These are phyloP conservation scores for Exophiala phaeomuriformis DNA, from an alignment of 2,329 filamentous ascomycete genomes.

Conservation along the genomic window DNA sequence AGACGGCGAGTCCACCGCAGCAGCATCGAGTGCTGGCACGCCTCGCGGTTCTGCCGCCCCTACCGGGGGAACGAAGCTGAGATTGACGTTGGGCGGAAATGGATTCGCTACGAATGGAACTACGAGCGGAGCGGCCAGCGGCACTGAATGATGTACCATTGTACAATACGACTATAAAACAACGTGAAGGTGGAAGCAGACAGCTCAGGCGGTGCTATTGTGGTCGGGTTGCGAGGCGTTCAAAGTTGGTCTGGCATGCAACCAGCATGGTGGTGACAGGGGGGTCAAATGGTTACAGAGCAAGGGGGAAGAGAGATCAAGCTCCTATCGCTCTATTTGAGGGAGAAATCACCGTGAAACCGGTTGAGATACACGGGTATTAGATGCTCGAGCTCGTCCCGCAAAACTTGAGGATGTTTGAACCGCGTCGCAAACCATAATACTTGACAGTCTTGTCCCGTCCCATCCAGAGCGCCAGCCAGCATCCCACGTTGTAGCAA, in stretches of 20 bases:
- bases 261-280: neutral
- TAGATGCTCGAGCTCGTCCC: too few species aligned
- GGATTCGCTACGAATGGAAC: conserved; percentile 30
- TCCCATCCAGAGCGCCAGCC: too few species aligned
- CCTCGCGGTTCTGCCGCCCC: conserved; percentile 53
- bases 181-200: neutral
- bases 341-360: too few species aligned
- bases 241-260: neutral
- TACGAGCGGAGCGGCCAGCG: conserved; percentile 32
- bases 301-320: neutral
- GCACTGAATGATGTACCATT: conserved; percentile 30
- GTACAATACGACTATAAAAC: conserved; percentile 12
- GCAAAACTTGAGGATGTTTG: too few species aligned
- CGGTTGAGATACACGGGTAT: too few species aligned
- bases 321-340: neutral
- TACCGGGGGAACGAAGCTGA: conserved; percentile 57
- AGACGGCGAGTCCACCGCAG: conserved; percentile 46
- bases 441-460: too few species aligned
- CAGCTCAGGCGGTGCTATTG: neutral
- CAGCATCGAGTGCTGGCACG: conserved; percentile 47
- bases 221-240: neutral
- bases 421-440: too few species aligned
- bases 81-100: conserved; percentile 52
- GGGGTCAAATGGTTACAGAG: neutral
- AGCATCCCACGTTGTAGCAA: too few species aligned